Conservation (phyloP, 2,329 filamentous ascomycete genomes). For the Cryphonectria nitschkei region DNA sequence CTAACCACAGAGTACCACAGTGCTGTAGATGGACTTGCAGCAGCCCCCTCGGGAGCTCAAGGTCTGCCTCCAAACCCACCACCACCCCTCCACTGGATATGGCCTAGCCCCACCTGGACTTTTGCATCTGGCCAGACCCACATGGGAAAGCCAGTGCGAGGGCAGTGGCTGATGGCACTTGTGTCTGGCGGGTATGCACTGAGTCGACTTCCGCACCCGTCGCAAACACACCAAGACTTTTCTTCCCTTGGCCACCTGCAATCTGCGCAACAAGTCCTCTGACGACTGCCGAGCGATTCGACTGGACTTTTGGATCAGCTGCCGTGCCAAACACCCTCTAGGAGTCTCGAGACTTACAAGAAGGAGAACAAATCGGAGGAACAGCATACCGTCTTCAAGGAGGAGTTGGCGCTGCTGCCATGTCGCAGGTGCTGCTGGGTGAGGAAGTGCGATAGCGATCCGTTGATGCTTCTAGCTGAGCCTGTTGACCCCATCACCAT, state of each 20-base stretch:
- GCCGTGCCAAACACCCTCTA: background rate
- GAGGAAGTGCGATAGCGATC: constrained; percentile 29
- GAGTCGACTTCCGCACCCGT: constrained; percentile 10
- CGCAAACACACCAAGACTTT: constrained; percentile 10
- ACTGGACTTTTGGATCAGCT: background rate
- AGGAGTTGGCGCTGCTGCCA: constrained; percentile 21
- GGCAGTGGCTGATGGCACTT: background rate
- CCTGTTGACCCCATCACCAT: constrained; percentile 16
- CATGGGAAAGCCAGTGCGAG: background rate
- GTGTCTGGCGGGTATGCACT: constrained; percentile 1
- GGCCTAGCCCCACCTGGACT: background rate
- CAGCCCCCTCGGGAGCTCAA: background rate
- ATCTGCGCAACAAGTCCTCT: background rate
- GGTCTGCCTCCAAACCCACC: background rate
- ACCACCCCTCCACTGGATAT: background rate
- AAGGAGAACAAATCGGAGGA: too few species aligned
- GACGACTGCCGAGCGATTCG: background rate
- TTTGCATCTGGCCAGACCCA: constrained; percentile 7
- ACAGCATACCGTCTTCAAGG: background rate
- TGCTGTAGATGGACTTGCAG: background rate
- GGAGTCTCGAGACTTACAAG: background rate
- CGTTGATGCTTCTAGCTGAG: constrained; percentile 22
- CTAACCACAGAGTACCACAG: background rate
- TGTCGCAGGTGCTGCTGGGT: constrained; percentile 27
- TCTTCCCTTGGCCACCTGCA: constrained; percentile 8